phyloP scores from a whole-genome alignment of 108 stramenopile species.

The Fragilaria crotonensis region DNA sequence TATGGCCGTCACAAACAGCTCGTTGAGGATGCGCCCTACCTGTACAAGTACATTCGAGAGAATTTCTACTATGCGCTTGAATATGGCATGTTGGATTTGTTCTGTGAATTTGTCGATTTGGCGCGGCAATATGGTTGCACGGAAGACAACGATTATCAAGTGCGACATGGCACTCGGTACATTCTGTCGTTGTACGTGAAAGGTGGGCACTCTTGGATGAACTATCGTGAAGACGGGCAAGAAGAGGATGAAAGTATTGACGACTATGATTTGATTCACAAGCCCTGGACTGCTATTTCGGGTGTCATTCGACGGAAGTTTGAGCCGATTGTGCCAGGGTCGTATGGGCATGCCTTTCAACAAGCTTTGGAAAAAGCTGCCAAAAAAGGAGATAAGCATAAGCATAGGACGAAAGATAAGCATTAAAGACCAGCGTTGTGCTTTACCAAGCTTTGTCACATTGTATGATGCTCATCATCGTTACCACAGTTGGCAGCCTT shows the following conservation, averaged over 20 bases:
- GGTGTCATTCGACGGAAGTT: constrained; percentile 1
- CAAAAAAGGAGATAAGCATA: not conserved
- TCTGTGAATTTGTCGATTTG: constrained; percentile 10
- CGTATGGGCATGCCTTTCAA: constrained; percentile 11
- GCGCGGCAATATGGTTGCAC: constrained; percentile 6
- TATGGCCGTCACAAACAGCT: constrained; percentile 8
- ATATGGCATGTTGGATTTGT: not conserved
- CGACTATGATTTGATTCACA: constrained; percentile 9
- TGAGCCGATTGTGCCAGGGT: constrained; percentile 13
- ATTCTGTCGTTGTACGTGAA: not conserved
- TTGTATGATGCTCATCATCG: no score
- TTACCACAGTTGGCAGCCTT: no score
- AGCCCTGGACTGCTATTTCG: constrained; percentile 11
- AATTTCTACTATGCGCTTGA: constrained; percentile 10
- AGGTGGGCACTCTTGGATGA: constrained; percentile 3
- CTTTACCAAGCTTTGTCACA: no score
- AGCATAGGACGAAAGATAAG: no score
- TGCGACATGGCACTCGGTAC: constrained; percentile 8
- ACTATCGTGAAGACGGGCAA: constrained; percentile 2
- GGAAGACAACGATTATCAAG: constrained; percentile 10
- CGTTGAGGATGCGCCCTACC: constrained; percentile 6
- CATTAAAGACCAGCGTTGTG: no score
- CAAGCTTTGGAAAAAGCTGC: not conserved
- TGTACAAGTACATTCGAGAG: constrained; percentile 11
- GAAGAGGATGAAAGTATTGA: not conserved